Evolutionary conservation across 2,329 filamentous ascomycete genomes (phyloP).

Genomic region (Sporothrix humicola): DNA sequence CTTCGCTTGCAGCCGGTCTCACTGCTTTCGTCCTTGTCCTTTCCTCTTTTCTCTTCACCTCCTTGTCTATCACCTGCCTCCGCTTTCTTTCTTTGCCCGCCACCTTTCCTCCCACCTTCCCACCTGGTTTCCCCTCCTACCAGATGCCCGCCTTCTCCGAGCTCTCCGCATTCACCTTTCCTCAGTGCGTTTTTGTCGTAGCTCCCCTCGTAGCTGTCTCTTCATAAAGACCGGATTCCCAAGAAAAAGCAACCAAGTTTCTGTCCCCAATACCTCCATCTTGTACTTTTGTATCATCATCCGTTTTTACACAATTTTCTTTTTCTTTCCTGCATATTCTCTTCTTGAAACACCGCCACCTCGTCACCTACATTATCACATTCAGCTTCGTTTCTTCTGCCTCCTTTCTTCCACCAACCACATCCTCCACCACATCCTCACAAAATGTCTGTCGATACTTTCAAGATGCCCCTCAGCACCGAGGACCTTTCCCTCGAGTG

Average conservation of each 20-base stretch:
- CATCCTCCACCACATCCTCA: background rate
- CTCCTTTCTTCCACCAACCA: background rate
- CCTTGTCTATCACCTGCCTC: background rate
- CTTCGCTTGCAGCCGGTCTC: background rate
- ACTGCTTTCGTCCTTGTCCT: background rate
- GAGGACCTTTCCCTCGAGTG: conserved; percentile 29
- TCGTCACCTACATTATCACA: conserved; percentile 2
- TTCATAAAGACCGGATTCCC: background rate
- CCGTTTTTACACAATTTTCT: background rate
- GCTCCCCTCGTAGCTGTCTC: too few relatives aligned
- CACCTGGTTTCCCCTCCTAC: background rate
- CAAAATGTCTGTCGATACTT: background rate
- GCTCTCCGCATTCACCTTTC: too few relatives aligned
- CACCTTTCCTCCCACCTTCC: background rate
- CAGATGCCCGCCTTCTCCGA: background rate
- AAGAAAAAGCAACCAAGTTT: conserved; percentile 8
- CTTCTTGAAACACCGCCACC: background rate
- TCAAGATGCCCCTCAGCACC: conserved; percentile 26
- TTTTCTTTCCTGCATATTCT: background rate
- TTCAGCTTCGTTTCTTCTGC: background rate
- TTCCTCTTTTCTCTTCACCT: background rate
- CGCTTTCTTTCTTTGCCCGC: background rate
- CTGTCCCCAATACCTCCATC: background rate
- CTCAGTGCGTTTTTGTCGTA: too few relatives aligned
- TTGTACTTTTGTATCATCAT: background rate